Conservation (phyloP, 345 rosid species). For the Salix arbutifolia region DNA sequence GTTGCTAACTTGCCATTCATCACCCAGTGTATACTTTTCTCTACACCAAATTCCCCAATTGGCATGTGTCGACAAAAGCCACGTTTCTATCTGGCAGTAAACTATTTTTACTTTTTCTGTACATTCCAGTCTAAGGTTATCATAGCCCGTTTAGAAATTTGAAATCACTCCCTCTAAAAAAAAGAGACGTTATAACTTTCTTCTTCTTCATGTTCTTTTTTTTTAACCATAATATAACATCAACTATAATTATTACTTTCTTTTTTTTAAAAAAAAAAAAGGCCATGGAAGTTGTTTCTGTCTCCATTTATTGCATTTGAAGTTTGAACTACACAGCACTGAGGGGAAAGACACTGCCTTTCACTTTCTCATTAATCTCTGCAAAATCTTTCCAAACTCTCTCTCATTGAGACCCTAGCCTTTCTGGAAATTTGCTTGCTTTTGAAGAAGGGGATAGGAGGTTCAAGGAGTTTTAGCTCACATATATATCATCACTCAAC, state of each 20-base stretch:
- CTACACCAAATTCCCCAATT: background rate
- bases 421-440: background rate
- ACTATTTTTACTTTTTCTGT: too few relatives aligned
- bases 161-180: conserved; percentile 48
- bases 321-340: conserved; percentile 26
- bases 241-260: background rate
- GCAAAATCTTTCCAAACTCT: background rate
- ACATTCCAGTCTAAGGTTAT: background rate
- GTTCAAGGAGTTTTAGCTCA: background rate
- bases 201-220: background rate
- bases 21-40: background rate
- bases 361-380: conserved; percentile 6
- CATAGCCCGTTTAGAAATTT: conserved; percentile 42
- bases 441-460: conserved; percentile 3
- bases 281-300: background rate
- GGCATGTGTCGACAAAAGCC: background rate
- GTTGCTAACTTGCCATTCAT: too few relatives aligned
- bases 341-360: background rate
- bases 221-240: conserved; percentile 7
- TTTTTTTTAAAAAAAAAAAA: background rate
- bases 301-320: conserved; percentile 47
- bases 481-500: background rate
- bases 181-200: conserved; percentile 61
- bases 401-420: background rate
- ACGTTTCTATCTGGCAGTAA: background rate